Evolutionary conservation across 805 yeast genomes (phyloP), one percentile per base, ranked within the genome.

Genomic region (Kazachstania africana): DNA sequence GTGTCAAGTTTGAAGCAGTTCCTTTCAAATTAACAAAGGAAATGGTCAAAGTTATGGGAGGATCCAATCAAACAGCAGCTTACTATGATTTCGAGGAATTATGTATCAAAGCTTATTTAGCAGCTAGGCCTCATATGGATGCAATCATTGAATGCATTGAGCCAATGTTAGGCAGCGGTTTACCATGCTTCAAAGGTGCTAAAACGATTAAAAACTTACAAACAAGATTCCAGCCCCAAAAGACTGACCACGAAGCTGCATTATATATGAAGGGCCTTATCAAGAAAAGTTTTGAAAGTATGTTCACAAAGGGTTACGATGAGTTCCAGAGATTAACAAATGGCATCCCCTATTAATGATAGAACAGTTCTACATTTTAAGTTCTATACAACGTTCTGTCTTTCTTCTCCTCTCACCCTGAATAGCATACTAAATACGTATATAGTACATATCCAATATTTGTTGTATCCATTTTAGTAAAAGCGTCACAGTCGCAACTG

Each of bases 31-130:
- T 91, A 42, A 91, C 98, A 3, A 81, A 78, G 45, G 99, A 91
- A 50, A 91, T 93, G 98, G 80, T 91, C 4, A 70, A 74, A 52
- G 96, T 91, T 1, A 74, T 91, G 78, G 98, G 98, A n/a, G 97
- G 97, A 0, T 68, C 74, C 12, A 66, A 72, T 16, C 66, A 70
- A 21, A 82, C 97, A 0, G 94, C 83, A 52, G 87, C 95, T 0
- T 91, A 75, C 60, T 66, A 65, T 43, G 82, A 95, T 85, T 91
- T 85, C 60, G 96, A 91, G 57, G 97, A 88, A 50, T 66, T 88
- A 29, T 88, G 96, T 57, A 79, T 93, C 34, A 87, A 88, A 54
- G 94, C 95, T 1, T 91, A 75, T 58, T 67, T 91, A 46, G 79
- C 94, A 0, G 77, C 85, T 40, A 68, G 98, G 41, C 91, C 94